Conservation (phyloP, 805 yeast genomes). For the Metschnikowia proteae region DNA sequence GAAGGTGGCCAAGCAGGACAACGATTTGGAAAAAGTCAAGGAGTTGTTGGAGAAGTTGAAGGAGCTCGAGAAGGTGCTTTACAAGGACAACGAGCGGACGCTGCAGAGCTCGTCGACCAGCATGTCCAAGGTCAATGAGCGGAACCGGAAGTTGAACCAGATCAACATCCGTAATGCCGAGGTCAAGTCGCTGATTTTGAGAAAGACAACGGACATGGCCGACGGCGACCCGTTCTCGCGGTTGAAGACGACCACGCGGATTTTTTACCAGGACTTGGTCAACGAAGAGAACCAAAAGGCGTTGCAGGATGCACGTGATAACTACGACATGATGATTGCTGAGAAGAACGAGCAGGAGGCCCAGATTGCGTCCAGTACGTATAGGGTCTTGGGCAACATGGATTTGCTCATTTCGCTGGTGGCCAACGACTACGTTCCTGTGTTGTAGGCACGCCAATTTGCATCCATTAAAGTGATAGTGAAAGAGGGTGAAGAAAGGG, state of each 20-base stretch:
- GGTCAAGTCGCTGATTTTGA: constrained; percentile 52
- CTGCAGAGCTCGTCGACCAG: constrained; percentile 39
- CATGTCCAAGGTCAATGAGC: constrained; percentile 71
- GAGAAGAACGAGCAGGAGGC: constrained; percentile 45
- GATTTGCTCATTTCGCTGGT: constrained; percentile 47
- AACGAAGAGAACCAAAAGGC: constrained; percentile 59
- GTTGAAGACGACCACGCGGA: constrained; percentile 80
- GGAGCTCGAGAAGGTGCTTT: constrained; percentile 46
- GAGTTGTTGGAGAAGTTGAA: constrained; percentile 34
- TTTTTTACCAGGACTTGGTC: constrained; percentile 63
- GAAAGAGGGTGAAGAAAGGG: too few species aligned
- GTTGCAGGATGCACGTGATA: constrained; percentile 48
- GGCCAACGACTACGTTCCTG: constrained; percentile 36
- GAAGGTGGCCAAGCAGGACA: constrained; percentile 65
- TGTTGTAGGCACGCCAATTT: constrained; percentile 1
- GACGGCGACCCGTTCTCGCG: constrained; percentile 83
- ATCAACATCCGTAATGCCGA: constrained; percentile 79
- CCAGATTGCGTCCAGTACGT: constrained; percentile 47
- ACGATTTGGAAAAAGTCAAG: constrained; percentile 32
- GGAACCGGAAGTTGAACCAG: constrained; percentile 80
- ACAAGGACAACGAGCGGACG: constrained; percentile 28
- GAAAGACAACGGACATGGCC: constrained; percentile 42
- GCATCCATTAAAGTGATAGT: neutral
- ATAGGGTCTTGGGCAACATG: constrained; percentile 55
- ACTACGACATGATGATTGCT: constrained; percentile 35